Evolutionary conservation across 148 eudicot species (phyloP), one percentile per base, ranked within the genome.

Genomic region (Suaeda aralocaspica): DNA sequence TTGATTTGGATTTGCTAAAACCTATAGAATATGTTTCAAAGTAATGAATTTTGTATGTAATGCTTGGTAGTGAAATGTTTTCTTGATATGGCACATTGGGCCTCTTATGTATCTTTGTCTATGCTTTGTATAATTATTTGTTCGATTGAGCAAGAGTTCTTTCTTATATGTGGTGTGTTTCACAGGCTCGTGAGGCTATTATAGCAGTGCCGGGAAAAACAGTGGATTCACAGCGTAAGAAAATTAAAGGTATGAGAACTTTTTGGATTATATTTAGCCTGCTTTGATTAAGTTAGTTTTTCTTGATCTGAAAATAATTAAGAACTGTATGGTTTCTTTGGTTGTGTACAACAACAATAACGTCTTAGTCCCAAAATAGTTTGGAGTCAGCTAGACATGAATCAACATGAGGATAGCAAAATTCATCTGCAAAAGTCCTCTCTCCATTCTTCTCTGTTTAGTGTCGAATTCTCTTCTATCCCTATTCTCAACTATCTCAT

Each of bases 181-280:
- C 49, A 70, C 89, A 91, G 99, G 85, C 76, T 69, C 93, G 97
- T 61, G 97, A 95, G 76, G 97, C 86, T 74, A 80, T 96, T 24
- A 41, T 76, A 66, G 77, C 83, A 70, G 78, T 85, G 56, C 96
- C 79, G 75, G 99, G 99, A 28, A 89, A 86, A 79, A 69, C 89
- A 71, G 96, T 91, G 39, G 97, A 95, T 83, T 70, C 82, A 63
- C 99, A 95, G 85, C 91, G 99, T 46, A 91, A 79, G 81, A 89
- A 81, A 80, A 91, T 80, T 71, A 95, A 82, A 95, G 99, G 99
- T 95, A 9, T 80, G 80, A 61, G 22, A 57, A 26, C 34, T 45
- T 65, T 39, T 13, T 28, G 42, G 18, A 25, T 21, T 22, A n/a
- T n/a, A n/a, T 51, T 25, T n/a, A n/a, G 15, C 34, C 14, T 24